phyloP scores from a whole-genome alignment of 2,329 filamentous ascomycete species.

The Xylariaceae sp. region DNA sequence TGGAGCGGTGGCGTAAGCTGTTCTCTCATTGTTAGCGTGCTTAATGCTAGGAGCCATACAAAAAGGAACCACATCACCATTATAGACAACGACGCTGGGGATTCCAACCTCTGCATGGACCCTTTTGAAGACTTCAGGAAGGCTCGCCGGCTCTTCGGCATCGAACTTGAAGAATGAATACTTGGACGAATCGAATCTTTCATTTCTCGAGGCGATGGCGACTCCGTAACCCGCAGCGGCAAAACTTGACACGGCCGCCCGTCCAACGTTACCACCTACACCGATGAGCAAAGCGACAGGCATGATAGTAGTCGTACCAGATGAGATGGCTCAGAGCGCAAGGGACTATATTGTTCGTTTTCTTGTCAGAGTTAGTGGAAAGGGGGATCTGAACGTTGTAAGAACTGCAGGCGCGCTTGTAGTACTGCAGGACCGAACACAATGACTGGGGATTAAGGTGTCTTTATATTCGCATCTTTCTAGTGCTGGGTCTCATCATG shows the following conservation, averaged over 20 bases:
- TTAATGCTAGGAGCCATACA: not conserved
- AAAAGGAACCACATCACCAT: constrained; percentile 10
- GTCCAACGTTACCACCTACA: constrained; percentile 22
- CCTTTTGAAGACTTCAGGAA: constrained; percentile 19
- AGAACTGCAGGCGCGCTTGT: too few species aligned
- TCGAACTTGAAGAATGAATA: constrained; percentile 16
- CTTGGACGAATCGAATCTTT: constrained; percentile 17
- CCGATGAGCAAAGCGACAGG: constrained; percentile 25
- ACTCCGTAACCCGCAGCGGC: constrained; percentile 23
- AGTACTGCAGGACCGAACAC: too few species aligned
- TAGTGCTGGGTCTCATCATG: too few species aligned
- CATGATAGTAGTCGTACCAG: too few species aligned
- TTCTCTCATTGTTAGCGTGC: not conserved
- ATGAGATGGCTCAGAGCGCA: too few species aligned
- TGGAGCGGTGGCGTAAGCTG: not conserved
- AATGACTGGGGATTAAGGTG: too few species aligned
- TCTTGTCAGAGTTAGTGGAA: too few species aligned
- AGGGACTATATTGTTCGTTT: too few species aligned
- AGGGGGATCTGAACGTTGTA: too few species aligned
- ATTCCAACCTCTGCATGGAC: constrained; percentile 13
- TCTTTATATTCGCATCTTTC: too few species aligned
- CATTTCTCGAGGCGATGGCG: constrained; percentile 25
- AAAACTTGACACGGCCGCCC: constrained; percentile 20
- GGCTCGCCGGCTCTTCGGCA: constrained; percentile 14
- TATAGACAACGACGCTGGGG: constrained; percentile 19